These are phyloP conservation scores for Candida berthetii DNA, from an alignment of 805 yeast genomes.

Conservation along the genomic window DNA sequence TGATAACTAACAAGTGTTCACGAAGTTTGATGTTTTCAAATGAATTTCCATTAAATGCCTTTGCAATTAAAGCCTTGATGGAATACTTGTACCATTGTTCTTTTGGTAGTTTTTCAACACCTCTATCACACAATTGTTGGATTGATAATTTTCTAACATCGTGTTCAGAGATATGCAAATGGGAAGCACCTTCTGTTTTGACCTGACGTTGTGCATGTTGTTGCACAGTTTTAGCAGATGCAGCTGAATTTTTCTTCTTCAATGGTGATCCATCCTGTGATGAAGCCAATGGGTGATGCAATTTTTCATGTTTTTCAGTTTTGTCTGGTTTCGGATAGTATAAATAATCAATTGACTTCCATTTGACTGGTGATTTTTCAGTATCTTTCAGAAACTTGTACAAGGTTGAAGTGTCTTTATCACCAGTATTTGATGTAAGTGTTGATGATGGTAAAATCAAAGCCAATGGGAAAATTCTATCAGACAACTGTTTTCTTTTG, in stretches of 20 bases:
- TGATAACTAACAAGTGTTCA: conserved; percentile 51
- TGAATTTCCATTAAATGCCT: conserved; percentile 59
- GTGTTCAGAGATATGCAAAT: conserved; percentile 47
- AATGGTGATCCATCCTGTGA: conserved; percentile 13
- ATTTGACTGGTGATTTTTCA: conserved; percentile 43
- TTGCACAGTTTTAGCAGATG: not conserved
- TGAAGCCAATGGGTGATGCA: conserved; percentile 1
- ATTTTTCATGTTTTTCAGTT: not conserved
- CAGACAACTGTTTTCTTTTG: conserved; percentile 16
- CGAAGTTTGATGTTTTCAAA: conserved; percentile 50
- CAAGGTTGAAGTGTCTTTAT: conserved; percentile 34
- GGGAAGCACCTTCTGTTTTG: conserved; percentile 37
- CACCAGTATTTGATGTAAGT: conserved; percentile 24
- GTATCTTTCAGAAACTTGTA: conserved; percentile 39
- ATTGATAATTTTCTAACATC: conserved; percentile 46
- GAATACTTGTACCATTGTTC: conserved; percentile 62
- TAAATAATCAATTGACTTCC: conserved; percentile 50
- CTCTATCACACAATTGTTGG: conserved; percentile 62
- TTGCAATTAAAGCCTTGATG: conserved; percentile 56
- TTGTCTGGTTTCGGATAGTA: conserved; percentile 29
- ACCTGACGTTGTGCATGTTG: conserved; percentile 5
- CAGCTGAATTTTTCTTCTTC: conserved; percentile 13
- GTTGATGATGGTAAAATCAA: conserved; percentile 45
- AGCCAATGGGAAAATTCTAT: conserved; percentile 37
- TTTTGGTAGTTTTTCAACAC: conserved; percentile 48